Conservation (phyloP, 2,329 filamentous ascomycete species). For the Arthrobotrys pseudoclavata region DNA sequence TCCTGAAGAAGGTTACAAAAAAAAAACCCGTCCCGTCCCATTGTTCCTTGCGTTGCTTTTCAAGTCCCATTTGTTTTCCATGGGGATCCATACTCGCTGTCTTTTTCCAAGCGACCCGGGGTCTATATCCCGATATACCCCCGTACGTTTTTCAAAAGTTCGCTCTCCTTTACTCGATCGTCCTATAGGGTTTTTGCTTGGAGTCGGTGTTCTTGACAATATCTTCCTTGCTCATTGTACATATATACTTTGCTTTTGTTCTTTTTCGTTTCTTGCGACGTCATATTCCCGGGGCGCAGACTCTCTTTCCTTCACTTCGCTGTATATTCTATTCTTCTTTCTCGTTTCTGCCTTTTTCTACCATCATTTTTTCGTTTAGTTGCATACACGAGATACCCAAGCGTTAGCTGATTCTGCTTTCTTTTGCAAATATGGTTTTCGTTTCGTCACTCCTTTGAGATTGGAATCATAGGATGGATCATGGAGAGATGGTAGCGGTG, state of each 20-base stretch:
- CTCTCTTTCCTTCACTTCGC: conserved; percentile 7
- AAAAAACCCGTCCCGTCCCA: conserved; percentile 10
- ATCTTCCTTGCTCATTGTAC: conserved; percentile 1
- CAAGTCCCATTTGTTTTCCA: neutral
- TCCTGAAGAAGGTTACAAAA: neutral
- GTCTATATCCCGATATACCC: neutral
- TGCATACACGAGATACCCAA: conserved; percentile 23
- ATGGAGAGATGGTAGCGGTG: neutral
- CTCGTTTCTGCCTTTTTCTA: neutral
- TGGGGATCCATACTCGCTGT: neutral
- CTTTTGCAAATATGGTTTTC: neutral
- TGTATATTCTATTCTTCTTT: conserved; percentile 5
- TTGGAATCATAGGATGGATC: conserved; percentile 11
- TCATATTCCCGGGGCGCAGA: conserved; percentile 6
- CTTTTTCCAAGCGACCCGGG: neutral
- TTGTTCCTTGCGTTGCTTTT: neutral
- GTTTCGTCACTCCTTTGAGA: conserved; percentile 22
- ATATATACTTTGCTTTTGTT: neutral
- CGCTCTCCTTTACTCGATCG: neutral
- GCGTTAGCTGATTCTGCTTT: neutral
- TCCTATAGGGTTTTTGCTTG: neutral
- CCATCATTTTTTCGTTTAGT: conserved; percentile 1
- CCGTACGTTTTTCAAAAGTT: neutral
- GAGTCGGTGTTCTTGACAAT: conserved; percentile 22
- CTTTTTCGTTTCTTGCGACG: neutral